A percentile compares a stretch with the other conserved stretches of the same genome.
Conservation (phyloP, 768 basidiomycete genomes). For the Kwoniella sp. region DNA sequence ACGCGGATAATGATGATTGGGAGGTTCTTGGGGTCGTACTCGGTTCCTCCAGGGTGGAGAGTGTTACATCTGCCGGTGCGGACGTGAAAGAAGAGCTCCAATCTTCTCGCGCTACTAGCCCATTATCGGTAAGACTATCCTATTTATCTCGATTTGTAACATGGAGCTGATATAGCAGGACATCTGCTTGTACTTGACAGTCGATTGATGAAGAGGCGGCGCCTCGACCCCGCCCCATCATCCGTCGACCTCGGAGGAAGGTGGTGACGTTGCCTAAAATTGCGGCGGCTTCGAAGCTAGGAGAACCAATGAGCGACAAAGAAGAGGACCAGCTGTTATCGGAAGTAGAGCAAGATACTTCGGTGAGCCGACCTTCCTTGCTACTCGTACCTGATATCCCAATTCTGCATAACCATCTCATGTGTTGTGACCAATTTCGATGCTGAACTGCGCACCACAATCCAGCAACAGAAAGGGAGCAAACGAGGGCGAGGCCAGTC, state of each 20-base stretch:
- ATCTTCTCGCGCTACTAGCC: background rate
- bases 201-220: background rate
- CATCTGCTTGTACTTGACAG: no score
- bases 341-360: background rate
- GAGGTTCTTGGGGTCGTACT: background rate
- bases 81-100: background rate
- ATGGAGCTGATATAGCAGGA: no score
- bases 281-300: background rate
- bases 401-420: no score
- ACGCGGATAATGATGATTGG: background rate
- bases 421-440: no score
- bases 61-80: background rate
- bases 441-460: no score
- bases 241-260: background rate
- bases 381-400: no score
- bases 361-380: no score
- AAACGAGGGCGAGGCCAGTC: no score
- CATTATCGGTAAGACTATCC: background rate
- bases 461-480: no score
- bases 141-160: no score
- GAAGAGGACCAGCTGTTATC: background rate
- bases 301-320: background rate
- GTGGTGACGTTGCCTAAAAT: background rate
- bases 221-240: background rate
- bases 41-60: no score